Evolutionary conservation across 1,284 basidiomycete species (phyloP), one percentile per base, ranked within the genome.

Genomic region (Ustilago curta): DNA sequence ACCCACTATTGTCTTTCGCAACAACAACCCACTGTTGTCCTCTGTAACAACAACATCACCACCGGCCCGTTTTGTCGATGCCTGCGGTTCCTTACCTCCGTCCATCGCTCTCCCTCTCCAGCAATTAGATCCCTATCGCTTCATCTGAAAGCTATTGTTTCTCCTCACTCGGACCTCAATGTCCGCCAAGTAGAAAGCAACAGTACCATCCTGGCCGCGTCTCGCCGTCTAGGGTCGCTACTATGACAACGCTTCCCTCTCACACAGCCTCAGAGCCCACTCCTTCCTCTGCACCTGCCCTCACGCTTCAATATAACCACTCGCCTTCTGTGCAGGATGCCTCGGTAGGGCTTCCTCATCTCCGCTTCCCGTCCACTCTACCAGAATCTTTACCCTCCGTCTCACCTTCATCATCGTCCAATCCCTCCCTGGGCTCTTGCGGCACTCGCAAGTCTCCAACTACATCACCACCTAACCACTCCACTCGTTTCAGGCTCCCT

Each of bases 391-490:
- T 40, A 47, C 57, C 56, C 3, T 43, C 49, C 19, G 37, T 65
- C n/a, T 60, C 68, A 12, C 43, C 52, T 16, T 70, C 53, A 19
- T 64, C 64, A 8, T 70, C 60, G 9, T 70, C 57, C 40, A 47
- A 25, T 16, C 56, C 59, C 4, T 53, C 68, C 6, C 40, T 48
- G 42, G 53, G 40, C 14, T 58, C 61, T 8, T 31, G 21, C 21
- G 53, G 57, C 53, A 9, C 39, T 1, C 60, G 32, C 29, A 23
- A 59, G 18, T 47, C 40, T 32, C 60, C 51, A 4, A 18, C 43
- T 25, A 53, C 61, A 19, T 58, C 68, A 49, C 53, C 61, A 29
- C 35, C 42, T 1, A 52, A 39, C n/a, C 48, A 29, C 6, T 29
- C n/a, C 4, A 53, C 37, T 27, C 50, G 68, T 19, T 65, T 70